Base-by-base conservation (phyloP, 352 stramenopile species). In the Hyaloperonospora brassicae region DNA sequence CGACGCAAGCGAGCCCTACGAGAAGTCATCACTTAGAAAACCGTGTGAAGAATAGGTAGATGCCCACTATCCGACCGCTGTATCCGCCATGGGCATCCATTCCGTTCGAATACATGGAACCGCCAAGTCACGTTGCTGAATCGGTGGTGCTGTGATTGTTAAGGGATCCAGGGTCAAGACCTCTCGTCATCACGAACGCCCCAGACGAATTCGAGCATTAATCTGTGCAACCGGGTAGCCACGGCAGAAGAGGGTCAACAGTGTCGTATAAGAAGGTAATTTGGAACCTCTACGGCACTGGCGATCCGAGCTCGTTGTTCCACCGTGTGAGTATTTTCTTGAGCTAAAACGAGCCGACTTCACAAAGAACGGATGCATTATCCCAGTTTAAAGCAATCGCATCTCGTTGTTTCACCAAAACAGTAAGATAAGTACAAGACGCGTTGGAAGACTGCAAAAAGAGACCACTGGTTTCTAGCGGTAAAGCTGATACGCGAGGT, bases 61-160 rank as follows among this genome's bases (percentile, higher is more conserved):
- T 5, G 10, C 38, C 14, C 38, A 43, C 8, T 43, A n/a, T 24
- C 38, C 38, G 13, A 43, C 38, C 11, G 27, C 38, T 1, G 38
- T 43, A 1, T 5, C 38, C 38, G 14, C 38, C 11, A 43, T 43
- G 23, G 12, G 22, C 38, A 43, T 43, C 14, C 17, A 11, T 43
- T 43, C 38, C n/a, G n/a, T 43, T 25, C n/a, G 38, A 43, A 43
- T 43, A 43, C 38, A 43, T 7, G 38, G 38, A 4, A 43, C n/a
- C 38, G 38, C 10, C 2, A 9, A 7, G 1, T 7, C 38, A 43
- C 11, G 13, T 9, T 22, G 4, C 7, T 43, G 38, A 7, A 43
- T 43, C n/a, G n/a, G n/a, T n/a, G 23, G 13, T 43, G n/a, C 10
- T 10, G 41, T 22, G 21, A 47, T 14, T 22, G 30, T 12, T 0